Percentiles rank a stretch among this genome's conserved stretches.
These are phyloP conservation scores for Breviolum minutum DNA, from an alignment of 73 alveolate species.

Conservation along the genomic window DNA sequence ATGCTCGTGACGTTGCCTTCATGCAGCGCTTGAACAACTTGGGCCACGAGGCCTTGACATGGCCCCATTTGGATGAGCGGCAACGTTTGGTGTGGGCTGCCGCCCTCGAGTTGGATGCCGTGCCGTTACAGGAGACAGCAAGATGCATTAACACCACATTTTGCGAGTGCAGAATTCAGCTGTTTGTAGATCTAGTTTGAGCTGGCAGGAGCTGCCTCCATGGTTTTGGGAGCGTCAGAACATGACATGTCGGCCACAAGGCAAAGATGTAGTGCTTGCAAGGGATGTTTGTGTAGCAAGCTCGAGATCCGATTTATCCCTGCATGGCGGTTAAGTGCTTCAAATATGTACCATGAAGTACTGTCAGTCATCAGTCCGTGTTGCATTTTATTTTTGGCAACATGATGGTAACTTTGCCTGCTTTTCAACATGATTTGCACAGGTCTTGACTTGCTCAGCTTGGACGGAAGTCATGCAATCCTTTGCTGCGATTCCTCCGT, in stretches of 20 bases:
- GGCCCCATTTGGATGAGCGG: background rate
- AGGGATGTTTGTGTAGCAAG: too few species aligned
- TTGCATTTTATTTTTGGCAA: too few species aligned
- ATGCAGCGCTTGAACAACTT: too few species aligned
- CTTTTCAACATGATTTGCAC: background rate
- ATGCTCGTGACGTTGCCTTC: too few species aligned
- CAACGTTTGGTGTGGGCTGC: background rate
- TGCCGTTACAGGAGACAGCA: background rate
- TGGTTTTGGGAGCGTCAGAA: conserved; percentile 43
- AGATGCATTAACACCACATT: background rate
- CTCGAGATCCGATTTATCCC: background rate
- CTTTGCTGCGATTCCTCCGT: conserved; percentile 8
- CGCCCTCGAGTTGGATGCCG: background rate
- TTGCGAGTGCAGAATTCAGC: background rate
- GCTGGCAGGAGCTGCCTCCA: conserved; percentile 75
- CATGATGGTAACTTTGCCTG: too few species aligned
- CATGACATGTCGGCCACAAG: conserved; percentile 15
- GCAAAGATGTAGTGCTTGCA: background rate
- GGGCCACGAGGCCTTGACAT: background rate
- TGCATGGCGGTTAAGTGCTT: background rate
- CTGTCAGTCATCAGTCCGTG: too few species aligned
- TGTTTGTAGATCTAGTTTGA: background rate
- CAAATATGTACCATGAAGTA: too few species aligned
- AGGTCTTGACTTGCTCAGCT: conserved; percentile 51
- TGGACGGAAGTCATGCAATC: conserved; percentile 44